Conservation (phyloP, 345 rosid species). For the Salix viminalis region DNA sequence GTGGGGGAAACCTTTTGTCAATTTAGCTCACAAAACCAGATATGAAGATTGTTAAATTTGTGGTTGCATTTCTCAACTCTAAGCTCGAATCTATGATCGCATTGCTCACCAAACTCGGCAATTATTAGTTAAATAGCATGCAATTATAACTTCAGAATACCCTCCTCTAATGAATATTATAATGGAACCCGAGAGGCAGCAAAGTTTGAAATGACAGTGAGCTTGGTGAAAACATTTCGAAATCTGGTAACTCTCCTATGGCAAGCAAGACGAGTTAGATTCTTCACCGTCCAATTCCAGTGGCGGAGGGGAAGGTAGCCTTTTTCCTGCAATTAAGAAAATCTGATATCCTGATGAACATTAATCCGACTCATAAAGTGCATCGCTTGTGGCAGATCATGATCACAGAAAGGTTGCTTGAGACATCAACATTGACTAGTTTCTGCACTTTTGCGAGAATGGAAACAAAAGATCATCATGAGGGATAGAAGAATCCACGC, state of each 20-base stretch:
- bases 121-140: neutral
- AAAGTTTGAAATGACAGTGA: neutral
- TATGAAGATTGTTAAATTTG: too few species aligned
- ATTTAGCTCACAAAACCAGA: too few species aligned
- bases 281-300: neutral
- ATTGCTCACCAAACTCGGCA: neutral
- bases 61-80: neutral
- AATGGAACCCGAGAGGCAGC: neutral
- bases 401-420: too few species aligned
- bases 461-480: slow-evolving; percentile 17
- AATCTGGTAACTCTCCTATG: neutral
- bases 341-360: neutral
- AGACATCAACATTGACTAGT: slow-evolving; percentile 4
- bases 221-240: neutral
- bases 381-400: neutral
- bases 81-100: neutral
- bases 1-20: too few species aligned
- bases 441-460: neutral
- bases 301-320: neutral
- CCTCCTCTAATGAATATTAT: too few species aligned
- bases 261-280: neutral
- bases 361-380: neutral
- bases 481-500: slow-evolving; percentile 16
- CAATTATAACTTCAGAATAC: too few species aligned
- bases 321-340: neutral